phyloP scores from a whole-genome alignment of 805 yeast species.

The Vanderwaltozyma tropicalis region DNA sequence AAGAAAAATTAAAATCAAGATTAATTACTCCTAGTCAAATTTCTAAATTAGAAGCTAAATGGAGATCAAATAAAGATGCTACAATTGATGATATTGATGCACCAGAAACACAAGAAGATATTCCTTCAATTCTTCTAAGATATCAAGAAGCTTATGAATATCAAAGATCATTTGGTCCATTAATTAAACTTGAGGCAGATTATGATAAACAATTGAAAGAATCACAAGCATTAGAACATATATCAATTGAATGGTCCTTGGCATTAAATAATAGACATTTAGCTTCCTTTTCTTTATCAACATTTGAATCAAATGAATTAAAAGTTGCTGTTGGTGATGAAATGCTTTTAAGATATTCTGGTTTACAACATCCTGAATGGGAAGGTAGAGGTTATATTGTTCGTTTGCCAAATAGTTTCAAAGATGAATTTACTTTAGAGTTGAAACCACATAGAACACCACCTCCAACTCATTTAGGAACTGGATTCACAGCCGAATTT shows the following conservation, averaged over 20 bases:
- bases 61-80: constrained; percentile 66
- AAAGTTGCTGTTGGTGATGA: constrained; percentile 81
- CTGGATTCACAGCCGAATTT: constrained; percentile 73
- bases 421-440: constrained; percentile 66
- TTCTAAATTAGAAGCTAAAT: constrained; percentile 61
- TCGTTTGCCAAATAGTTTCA: constrained; percentile 53
- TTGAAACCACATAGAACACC: constrained; percentile 34
- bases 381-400: constrained; percentile 61
- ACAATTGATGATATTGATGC: constrained; percentile 56
- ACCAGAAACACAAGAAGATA: constrained; percentile 43
- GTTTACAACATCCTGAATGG: constrained; percentile 55
- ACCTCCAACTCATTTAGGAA: constrained; percentile 45
- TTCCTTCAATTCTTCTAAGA: constrained; percentile 63
- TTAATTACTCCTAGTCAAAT: constrained; percentile 56
- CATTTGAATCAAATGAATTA: constrained; percentile 53
- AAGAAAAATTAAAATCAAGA: constrained; percentile 45
- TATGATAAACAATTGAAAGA: constrained; percentile 66
- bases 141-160: constrained; percentile 78
- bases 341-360: constrained; percentile 55
- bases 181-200: constrained; percentile 73
- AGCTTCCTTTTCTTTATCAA: constrained; percentile 59
- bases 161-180: constrained; percentile 75
- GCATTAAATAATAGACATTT: constrained; percentile 55
- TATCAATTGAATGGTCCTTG: constrained; percentile 63
- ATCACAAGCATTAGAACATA: constrained; percentile 63